Evolutionary conservation across 306 rosid genomes (phyloP), one percentile per base, ranked within the genome.

Genomic region (Corylus heterophylla): DNA sequence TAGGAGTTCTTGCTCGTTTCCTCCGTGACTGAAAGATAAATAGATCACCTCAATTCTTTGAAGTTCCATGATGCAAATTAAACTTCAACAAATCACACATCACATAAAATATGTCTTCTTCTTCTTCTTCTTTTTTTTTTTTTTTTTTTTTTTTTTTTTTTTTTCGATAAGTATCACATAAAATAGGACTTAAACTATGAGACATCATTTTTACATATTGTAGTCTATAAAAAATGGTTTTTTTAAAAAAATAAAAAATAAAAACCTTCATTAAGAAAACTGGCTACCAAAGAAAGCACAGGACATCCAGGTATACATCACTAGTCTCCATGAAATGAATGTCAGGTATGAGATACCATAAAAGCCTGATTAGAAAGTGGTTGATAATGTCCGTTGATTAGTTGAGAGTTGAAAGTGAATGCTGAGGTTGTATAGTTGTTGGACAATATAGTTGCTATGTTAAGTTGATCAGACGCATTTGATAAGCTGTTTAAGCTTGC

Each of bases 401-500:
- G 96, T 90, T 88, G 98, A 77, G 85, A 85, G 87, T 92, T 86
- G 95, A 91, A 93, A 95, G 85, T 88, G 98, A 93, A 86, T 91
- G 99, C 98, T 93, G 97, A 89, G 77, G 96, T 88, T 90, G 99
- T 90, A 91, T 88, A 83, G 94, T 90, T 91, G 99, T 86, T 89
- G 94, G 90, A 87, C 94, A 89, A 91, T 90, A 91, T 92, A 92
- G 95, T 91, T 93, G 99, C 91, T 93, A 95, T 93, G 93, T 91
- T 96, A 88, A 93, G 97, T 90, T 89, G 97, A 88, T 89, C 96
- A 90, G 93, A 86, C 87, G 86, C 93, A 91, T 90, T 91, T 87
- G 97, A 85, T 89, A 88, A 93, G 95, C 92, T 84, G 98, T 91
- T 95, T 85, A 93, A 89, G 94, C 92, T 90, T 86, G 96, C 88